A percentile compares a stretch with the other conserved stretches of the same genome.
Evolutionary conservation across 2,329 filamentous ascomycete genomes (phyloP).

Genomic region (Apiospora pterosperma): DNA sequence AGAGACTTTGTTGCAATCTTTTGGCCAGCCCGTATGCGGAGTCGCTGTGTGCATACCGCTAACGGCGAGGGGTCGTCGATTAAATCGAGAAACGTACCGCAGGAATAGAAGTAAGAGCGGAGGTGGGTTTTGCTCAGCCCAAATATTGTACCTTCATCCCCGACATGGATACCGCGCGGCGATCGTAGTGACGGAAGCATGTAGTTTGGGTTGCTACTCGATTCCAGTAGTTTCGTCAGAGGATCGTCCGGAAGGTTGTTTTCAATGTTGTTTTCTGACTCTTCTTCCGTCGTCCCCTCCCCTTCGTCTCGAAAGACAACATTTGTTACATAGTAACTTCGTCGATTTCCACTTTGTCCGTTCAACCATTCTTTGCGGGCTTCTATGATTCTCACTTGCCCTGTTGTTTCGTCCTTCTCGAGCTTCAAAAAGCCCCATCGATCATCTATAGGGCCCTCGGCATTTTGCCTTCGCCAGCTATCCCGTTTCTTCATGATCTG

Average conservation of each 20-base stretch:
- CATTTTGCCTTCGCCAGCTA: constrained; percentile 64
- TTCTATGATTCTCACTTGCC: constrained; percentile 61
- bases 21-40: constrained; percentile 49
- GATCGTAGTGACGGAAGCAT: constrained; percentile 24
- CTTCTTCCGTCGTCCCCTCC: neutral
- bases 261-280: constrained; percentile 5
- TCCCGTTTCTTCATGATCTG: constrained; percentile 40
- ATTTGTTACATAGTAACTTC: constrained; percentile 63
- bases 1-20: constrained; percentile 27
- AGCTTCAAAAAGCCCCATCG: constrained; percentile 68
- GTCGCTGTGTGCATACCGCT: constrained; percentile 25
- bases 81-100: constrained; percentile 56
- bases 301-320: constrained; percentile 37
- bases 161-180: constrained; percentile 45
- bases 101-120: constrained; percentile 50
- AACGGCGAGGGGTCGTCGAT: constrained; percentile 46
- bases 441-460: constrained; percentile 70
- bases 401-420: constrained; percentile 55
- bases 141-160: constrained; percentile 43
- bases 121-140: constrained; percentile 52
- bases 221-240: constrained; percentile 6
- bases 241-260: constrained; percentile 4
- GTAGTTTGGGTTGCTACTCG: constrained; percentile 33
- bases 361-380: constrained; percentile 64
- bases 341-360: constrained; percentile 51